Base-by-base conservation (phyloP, 805 yeast genomes). In the Torulaspora microellipsoides region DNA sequence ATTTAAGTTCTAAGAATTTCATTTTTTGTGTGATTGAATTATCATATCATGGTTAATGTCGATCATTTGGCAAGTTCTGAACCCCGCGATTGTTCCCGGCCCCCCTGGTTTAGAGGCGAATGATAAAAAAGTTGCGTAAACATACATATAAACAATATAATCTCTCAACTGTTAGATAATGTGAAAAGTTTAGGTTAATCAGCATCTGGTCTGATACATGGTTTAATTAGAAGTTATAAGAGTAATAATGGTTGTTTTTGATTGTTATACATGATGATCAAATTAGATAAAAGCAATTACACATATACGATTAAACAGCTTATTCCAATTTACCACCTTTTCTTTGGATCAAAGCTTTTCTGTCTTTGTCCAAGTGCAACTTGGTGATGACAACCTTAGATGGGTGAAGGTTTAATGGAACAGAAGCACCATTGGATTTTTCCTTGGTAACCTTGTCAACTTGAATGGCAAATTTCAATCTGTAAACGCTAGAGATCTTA, bases 331-430 rank as follows among this genome's bases (percentile, higher is more conserved):
- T 89, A 69, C 98, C 98, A 74, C 97, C 96, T 82, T 91, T 91
- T 85, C 95, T 89, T 71, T 79, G 80, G 70, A 91, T 87, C 77
- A 91, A 83, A 72, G 86, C 95, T 83, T 91, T 90, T 83, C 99
- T 86, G 85, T 91, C 95, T 79, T 86, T 86, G 84, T 91, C 97
- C 73, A 93, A 84, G 83, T 89, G 87, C 74, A 93, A 81, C 79
- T 88, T 88, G 78, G 98, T 93, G 76, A 93, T 87, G 75, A 91
- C 96, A 70, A 93, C 95, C 82, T 93, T 93, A 55, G 98, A 91
- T 72, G 99, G 95, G 80, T 91, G 95, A 62, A 93, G 80, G 85
- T 89, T 87, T 75, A 91, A 79, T 73, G 97, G 98, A 63, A 90
- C 85, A 54, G 96, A 80, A 68, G 95, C 95, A 78, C 97, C 98